Evolutionary conservation across 208 protist genomes (phyloP).

Genomic region (Trypanosoma congolense): DNA sequence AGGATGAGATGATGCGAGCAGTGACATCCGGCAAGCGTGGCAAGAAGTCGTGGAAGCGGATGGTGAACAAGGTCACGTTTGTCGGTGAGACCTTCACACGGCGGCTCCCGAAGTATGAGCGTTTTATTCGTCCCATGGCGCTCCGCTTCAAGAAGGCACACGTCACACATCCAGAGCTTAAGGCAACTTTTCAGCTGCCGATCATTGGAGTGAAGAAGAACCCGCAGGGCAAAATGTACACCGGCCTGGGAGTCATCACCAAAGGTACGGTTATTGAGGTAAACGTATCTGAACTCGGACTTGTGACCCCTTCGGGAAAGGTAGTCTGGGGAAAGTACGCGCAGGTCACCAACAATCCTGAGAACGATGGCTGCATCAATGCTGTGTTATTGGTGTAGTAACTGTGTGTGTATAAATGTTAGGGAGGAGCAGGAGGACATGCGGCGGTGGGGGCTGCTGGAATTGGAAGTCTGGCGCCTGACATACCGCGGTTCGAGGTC

Average conservation of each 20-base stretch:
- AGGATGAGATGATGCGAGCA: conserved; percentile 99
- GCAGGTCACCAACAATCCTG: conserved; percentile 99
- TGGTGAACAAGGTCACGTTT: conserved; percentile 99
- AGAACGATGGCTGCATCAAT: conserved; percentile 99
- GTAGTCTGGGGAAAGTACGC: conserved; percentile 99
- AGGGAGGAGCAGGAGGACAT: no score
- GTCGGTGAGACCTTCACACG: conserved; percentile 99
- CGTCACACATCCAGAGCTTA: conserved; percentile 99
- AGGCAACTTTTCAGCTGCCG: conserved; percentile 98
- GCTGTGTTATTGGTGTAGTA: conserved; percentile 98
- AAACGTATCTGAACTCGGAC: conserved; percentile 99
- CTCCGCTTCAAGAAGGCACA: conserved; percentile 99
- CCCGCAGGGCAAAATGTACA: conserved; percentile 98
- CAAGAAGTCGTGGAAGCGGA: conserved; percentile 99
- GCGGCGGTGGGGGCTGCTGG: no score
- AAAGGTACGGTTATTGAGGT: conserved; percentile 99
- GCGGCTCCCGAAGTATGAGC: conserved; percentile 99
- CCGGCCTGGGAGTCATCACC: conserved; percentile 99
- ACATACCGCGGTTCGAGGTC: no score
- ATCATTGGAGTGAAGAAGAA: conserved; percentile 99
- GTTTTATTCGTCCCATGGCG: conserved; percentile 99
- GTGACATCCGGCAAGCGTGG: conserved; percentile 92
- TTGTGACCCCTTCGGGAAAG: conserved; percentile 99
- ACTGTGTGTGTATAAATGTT: no score
- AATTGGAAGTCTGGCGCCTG: no score